A percentile compares a stretch with the other conserved stretches of the same genome.
These are phyloP conservation scores for Niveomyces coronatus DNA, from an alignment of 2,329 filamentous ascomycete genomes.

Conservation along the genomic window DNA sequence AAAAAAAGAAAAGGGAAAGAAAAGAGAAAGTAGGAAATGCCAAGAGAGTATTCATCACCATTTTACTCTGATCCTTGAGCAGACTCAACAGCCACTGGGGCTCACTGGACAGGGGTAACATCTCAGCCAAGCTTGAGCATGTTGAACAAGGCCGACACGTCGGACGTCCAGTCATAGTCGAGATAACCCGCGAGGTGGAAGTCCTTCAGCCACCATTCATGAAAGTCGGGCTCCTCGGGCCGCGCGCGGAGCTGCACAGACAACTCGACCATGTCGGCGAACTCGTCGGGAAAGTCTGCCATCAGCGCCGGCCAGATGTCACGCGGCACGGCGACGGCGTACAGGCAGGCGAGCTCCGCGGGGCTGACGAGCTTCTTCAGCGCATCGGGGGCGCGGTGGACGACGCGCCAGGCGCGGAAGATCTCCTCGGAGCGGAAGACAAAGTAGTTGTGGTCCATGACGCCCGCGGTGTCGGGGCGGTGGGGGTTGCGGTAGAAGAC, in stretches of 20 bases:
- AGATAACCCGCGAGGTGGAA: constrained; percentile 9
- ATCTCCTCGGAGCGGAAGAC: constrained; percentile 17
- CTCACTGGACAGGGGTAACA: neutral
- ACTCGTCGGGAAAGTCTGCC: constrained; percentile 9
- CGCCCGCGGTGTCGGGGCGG: constrained; percentile 20
- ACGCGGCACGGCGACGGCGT: constrained; percentile 9
- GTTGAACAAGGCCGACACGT: constrained; percentile 2
- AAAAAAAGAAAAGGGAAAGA: neutral
- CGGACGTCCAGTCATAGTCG: constrained; percentile 10
- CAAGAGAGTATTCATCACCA: no score
- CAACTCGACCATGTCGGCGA: constrained; percentile 8
- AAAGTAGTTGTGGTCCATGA: constrained; percentile 12
- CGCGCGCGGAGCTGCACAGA: neutral
- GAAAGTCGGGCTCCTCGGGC: constrained; percentile 7
- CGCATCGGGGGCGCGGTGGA: neutral
- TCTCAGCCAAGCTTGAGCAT: constrained; percentile 1
- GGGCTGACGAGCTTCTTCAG: constrained; percentile 2
- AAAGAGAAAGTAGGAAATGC: no score
- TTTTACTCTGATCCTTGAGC: no score
- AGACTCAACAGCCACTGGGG: neutral
- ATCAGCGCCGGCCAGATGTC: constrained; percentile 12
- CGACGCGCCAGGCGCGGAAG: constrained; percentile 14
- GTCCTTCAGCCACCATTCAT: constrained; percentile 10
- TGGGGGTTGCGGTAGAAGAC: constrained; percentile 18
- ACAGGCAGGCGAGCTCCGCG: constrained; percentile 9